Conservation (phyloP, 345 rosid genomes). For the Salix udensis region DNA sequence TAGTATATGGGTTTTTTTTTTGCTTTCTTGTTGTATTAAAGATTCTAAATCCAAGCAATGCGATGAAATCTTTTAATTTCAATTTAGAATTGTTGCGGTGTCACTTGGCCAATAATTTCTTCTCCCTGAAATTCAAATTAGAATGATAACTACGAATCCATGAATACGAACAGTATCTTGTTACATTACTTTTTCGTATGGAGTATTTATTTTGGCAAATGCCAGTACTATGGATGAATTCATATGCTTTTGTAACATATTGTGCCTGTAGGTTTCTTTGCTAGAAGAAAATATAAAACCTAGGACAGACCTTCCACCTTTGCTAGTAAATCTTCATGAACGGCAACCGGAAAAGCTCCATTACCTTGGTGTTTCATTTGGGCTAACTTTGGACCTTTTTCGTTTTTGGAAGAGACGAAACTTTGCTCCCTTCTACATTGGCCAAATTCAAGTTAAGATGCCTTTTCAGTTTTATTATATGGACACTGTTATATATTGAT, state of each 20-base stretch:
- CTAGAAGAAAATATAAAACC: conserved; percentile 84
- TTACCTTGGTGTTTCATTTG: conserved; percentile 93
- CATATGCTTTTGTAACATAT: not conserved
- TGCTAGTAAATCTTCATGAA: conserved; percentile 73
- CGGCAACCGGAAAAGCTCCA: conserved; percentile 80
- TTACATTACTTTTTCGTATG: too few species aligned
- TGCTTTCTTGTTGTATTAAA: not conserved
- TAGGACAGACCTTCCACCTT: conserved; percentile 73
- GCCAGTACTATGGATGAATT: not conserved
- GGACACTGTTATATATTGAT: not conserved
- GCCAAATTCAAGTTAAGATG: conserved; percentile 80
- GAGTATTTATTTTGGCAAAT: not conserved
- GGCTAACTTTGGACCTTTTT: conserved; percentile 89
- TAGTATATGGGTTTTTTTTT: not conserved
- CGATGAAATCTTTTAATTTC: not conserved
- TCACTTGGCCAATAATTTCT: not conserved
- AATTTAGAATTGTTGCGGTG: not conserved
- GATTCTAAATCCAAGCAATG: not conserved
- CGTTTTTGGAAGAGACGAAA: conserved; percentile 92
- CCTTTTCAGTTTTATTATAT: conserved; percentile 4
- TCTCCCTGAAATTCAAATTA: not conserved
- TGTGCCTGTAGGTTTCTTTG: conserved; percentile 63
- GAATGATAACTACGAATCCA: not conserved
- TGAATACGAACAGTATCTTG: not conserved
- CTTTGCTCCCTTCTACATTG: conserved; percentile 86